Base-by-base conservation (phyloP, 768 basidiomycete genomes). In the Phallus indusiatus region DNA sequence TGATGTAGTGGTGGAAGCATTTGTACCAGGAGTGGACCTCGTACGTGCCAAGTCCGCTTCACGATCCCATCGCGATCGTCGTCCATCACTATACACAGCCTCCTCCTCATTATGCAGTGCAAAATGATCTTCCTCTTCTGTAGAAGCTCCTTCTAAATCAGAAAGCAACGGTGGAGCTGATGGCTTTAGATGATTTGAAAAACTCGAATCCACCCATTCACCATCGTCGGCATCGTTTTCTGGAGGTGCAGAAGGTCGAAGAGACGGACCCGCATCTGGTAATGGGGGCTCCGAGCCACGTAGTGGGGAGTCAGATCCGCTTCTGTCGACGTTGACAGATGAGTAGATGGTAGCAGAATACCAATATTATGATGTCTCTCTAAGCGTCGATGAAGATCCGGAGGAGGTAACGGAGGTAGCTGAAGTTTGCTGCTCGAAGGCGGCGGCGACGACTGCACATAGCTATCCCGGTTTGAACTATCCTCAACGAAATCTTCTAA, bases 401-500 rank as follows among this genome's bases (percentile, higher is more conserved):
- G 12, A 2, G 42, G 12, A 12, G 42, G 42, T n/a, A n/a, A n/a
- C n/a, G 42, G 42, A 42, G 42, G 42, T 42, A 42, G 42, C 4
- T 10, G 42, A 42, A 42, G 42, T 42, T 42, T 12, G 12, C 42
- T n/a, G 4, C n/a, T 10, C n/a, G 42, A 42, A 16, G 9, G 8
- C 16, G 36, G 16, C 42, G 42, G 42, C 12, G 7, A 28, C 7
- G 42, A 14, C 9, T 42, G 4, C 42, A 42, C 42, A 11, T 42
- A 4, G 42, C n/a, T 42, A 42, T 42, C 42, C 9, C n/a, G 42
- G 2, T 42, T 11, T 42, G 42, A 42, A 14, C 12, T n/a, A 42
- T 42, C 42, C 4, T 42, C 12, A 4, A 42, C n/a, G 42, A n/a
- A 52, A 35, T 60, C 37, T 47, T 60, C 60, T 28, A 61, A 7